A percentile compares a stretch with the other conserved stretches of the same genome.
Conservation (phyloP, 1,139 yeast species). For the Scheffersomyces segobiensis region DNA sequence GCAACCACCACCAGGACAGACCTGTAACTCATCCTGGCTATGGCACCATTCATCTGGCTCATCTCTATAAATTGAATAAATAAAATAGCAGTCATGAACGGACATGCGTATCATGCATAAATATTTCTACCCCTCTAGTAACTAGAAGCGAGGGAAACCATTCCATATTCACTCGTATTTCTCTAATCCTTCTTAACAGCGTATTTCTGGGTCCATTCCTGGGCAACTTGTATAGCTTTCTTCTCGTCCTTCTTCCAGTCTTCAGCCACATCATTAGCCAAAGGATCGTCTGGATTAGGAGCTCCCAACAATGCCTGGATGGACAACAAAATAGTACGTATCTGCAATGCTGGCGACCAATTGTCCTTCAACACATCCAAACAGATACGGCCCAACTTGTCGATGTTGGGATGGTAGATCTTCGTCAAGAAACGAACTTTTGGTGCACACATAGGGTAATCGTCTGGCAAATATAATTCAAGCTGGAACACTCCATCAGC, state of each 20-base stretch:
- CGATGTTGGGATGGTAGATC: conserved; percentile 96
- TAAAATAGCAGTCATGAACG: neutral
- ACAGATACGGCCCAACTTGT: conserved; percentile 91
- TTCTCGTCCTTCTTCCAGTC: conserved; percentile 90
- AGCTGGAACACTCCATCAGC: conserved; percentile 75
- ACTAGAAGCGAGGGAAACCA: neutral
- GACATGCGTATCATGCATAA: neutral
- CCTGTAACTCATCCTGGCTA: neutral
- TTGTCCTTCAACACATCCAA: conserved; percentile 86
- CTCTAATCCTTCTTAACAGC: conserved; percentile 32
- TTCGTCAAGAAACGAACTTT: conserved; percentile 89
- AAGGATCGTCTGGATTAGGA: conserved; percentile 97
- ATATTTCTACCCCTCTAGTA: conserved; percentile 5
- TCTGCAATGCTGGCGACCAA: conserved; percentile 99
- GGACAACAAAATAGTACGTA: conserved; percentile 87
- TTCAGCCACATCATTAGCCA: conserved; percentile 96
- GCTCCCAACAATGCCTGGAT: conserved; percentile 93
- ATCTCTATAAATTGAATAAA: neutral
- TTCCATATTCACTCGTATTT: neutral
- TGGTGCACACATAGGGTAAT: conserved; percentile 93
- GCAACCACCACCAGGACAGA: neutral
- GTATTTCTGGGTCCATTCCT: conserved; percentile 77
- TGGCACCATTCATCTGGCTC: neutral
- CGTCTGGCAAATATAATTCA: conserved; percentile 83
- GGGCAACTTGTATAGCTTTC: conserved; percentile 81